Conservation (phyloP, 768 basidiomycete species). For the Neoboletus magnificus region DNA sequence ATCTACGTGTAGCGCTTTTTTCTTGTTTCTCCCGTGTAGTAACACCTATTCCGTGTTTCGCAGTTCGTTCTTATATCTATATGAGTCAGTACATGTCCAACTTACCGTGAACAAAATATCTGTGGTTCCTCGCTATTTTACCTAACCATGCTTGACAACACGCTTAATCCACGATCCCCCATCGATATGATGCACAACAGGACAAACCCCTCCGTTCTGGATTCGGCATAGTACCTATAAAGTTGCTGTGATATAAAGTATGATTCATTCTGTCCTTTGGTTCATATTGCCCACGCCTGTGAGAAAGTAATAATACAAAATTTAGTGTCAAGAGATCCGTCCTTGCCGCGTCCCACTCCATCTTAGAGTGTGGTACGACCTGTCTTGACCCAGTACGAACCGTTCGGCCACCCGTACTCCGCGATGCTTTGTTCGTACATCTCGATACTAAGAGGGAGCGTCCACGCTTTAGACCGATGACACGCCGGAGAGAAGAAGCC, state of each 20-base stretch:
- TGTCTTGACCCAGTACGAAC: conserved; percentile 35
- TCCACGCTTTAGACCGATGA: neutral
- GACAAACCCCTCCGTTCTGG: too few relatives aligned
- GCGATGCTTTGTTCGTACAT: conserved; percentile 80
- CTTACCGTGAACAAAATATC: conserved; percentile 4
- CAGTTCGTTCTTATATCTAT: conserved; percentile 23
- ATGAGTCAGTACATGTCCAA: conserved; percentile 9
- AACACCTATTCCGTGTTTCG: conserved; percentile 8
- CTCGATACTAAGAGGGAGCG: conserved; percentile 62
- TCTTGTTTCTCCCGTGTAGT: conserved; percentile 29
- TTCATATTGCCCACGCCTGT: neutral
- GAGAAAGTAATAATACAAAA: conserved; percentile 1
- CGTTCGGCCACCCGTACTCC: conserved; percentile 83
- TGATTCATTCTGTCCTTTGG: neutral
- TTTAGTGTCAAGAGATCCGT: neutral
- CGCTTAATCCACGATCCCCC: neutral
- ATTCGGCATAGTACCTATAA: neutral
- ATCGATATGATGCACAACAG: neutral
- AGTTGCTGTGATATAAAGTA: neutral
- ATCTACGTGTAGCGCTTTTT: conserved; percentile 26
- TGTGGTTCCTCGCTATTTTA: conserved; percentile 4
- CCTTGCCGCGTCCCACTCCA: neutral
- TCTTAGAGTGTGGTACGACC: conserved; percentile 3
- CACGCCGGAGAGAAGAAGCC: neutral
- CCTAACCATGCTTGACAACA: conserved; percentile 2